Evolutionary conservation across 2,329 filamentous ascomycete genomes (phyloP).

Genomic region (Cladosporium sp.): DNA sequence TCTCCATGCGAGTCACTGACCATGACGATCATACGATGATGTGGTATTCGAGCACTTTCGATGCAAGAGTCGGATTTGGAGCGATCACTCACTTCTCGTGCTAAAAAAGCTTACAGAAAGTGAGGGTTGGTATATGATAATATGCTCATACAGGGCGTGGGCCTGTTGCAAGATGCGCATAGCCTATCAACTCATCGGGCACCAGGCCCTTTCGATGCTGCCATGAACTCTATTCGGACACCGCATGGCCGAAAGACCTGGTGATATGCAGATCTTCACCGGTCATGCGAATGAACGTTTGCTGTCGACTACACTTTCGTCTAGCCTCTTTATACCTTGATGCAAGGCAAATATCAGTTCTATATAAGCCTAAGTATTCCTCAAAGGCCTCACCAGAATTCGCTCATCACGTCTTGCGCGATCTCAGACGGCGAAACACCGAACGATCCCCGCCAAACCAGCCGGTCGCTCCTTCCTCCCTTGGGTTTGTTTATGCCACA

Average conservation of each 20-base stretch:
- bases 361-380: not conserved
- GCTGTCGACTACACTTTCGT: not conserved
- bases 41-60: not conserved
- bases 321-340: not conserved
- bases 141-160: not conserved
- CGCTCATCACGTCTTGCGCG: not conserved
- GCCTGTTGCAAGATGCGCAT: not conserved
- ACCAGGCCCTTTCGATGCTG: not conserved
- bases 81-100: not conserved
- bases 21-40: not conserved
- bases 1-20: not conserved
- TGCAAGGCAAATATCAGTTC: not conserved
- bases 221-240: not conserved
- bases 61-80: not conserved
- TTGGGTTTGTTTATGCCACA: not conserved
- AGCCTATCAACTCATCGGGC: not conserved
- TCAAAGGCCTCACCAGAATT: not conserved
- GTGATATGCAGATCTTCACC: not conserved
- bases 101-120: not conserved
- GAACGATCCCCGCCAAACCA: not conserved
- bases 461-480: constrained; percentile 4
- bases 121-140: not conserved
- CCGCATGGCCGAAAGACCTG: not conserved
- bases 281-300: not conserved
- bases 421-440: not conserved